These are phyloP conservation scores for Aspergillus novoparasiticus DNA, from an alignment of 2,329 filamentous ascomycete species.

Conservation along the genomic window DNA sequence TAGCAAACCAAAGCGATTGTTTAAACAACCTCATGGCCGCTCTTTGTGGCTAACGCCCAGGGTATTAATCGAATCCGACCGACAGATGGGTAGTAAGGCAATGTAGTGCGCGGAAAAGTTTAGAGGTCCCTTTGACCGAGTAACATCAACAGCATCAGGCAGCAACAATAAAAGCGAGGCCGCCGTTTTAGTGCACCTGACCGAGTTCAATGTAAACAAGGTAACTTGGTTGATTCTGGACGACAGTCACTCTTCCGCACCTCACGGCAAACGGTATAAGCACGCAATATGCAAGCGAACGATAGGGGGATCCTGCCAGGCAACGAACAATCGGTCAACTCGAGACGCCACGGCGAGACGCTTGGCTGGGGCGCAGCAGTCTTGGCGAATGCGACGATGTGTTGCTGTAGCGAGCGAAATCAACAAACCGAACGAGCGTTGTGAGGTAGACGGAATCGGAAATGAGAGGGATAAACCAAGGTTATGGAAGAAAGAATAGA, in stretches of 20 bases:
- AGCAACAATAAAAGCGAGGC: constrained; percentile 18
- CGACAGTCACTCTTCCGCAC: not conserved
- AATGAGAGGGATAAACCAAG: too few species aligned
- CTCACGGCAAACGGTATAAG: not conserved
- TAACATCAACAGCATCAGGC: constrained; percentile 19
- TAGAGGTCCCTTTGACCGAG: not conserved
- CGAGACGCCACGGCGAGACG: constrained; percentile 2
- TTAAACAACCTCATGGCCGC: constrained; percentile 30
- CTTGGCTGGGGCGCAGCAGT: constrained; percentile 17
- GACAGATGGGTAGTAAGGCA: constrained; percentile 10
- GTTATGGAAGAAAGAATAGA: not conserved
- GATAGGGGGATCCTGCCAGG: constrained; percentile 7
- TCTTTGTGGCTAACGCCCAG: constrained; percentile 12
- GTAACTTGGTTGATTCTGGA: not conserved
- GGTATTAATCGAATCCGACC: constrained; percentile 6
- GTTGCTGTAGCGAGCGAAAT: not conserved
- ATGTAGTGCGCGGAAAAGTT: not conserved
- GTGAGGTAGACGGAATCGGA: not conserved
- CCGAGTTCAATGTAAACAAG: not conserved
- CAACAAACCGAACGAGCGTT: constrained; percentile 2
- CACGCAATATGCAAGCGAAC: constrained; percentile 6
- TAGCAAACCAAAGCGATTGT: constrained; percentile 28
- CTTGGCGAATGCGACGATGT: constrained; percentile 5
- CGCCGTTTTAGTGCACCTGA: not conserved
- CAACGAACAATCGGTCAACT: constrained; percentile 4